Conservation (phyloP, 768 basidiomycete species). For the Mycena vulgaris region DNA sequence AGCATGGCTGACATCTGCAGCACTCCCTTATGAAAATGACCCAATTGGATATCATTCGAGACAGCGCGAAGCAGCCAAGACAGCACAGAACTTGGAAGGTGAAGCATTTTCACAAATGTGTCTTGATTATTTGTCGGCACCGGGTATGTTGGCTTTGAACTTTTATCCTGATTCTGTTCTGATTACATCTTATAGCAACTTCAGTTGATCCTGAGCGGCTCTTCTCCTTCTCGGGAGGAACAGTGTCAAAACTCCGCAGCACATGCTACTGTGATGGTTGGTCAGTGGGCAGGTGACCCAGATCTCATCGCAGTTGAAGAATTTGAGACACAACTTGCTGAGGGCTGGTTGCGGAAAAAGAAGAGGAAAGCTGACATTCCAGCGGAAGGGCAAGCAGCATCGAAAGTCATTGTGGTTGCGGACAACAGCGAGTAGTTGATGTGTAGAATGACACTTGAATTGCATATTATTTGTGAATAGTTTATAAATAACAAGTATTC, state of each 20-base stretch:
- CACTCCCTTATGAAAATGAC: constrained; percentile 14
- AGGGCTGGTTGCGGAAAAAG: constrained; percentile 6
- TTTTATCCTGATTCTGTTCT: not conserved
- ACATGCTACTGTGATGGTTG: no score
- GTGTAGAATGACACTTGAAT: no score
- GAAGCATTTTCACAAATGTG: constrained; percentile 16
- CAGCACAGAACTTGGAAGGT: not conserved
- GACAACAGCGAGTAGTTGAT: no score
- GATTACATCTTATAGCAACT: no score
- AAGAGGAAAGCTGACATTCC: constrained; percentile 10
- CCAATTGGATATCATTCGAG: constrained; percentile 17
- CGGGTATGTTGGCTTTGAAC: not conserved
- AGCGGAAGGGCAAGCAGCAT: constrained; percentile 2
- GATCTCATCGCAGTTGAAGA: no score
- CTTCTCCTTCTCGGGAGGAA: no score
- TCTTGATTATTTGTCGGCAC: constrained; percentile 13
- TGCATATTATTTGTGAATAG: no score
- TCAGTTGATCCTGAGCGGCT: no score
- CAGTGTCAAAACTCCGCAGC: no score
- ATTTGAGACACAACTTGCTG: no score
- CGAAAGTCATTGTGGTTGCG: constrained; percentile 5
- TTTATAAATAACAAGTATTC: no score
- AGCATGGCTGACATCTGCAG: constrained; percentile 12
- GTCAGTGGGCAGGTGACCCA: no score
- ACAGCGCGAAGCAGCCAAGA: constrained; percentile 6